A percentile compares a stretch with the other conserved stretches of the same genome.
Evolutionary conservation across 345 rosid species (phyloP).

Genomic region (Viola odorata): DNA sequence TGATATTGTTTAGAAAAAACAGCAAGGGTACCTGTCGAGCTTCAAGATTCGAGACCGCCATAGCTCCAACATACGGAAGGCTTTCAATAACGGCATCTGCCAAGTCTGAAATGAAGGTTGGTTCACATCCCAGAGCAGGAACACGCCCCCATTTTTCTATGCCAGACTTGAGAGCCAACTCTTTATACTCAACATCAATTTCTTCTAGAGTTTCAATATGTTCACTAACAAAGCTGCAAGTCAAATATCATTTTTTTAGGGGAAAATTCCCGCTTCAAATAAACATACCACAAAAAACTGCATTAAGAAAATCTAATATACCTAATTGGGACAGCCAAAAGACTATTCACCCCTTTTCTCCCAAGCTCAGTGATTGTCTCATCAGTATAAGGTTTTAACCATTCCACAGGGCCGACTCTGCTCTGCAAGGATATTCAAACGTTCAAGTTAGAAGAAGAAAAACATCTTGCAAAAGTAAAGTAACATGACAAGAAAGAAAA

Average conservation of each 20-base stretch:
- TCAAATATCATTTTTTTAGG: conserved; percentile 3
- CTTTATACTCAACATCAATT: conserved; percentile 94
- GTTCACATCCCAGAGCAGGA: conserved; percentile 90
- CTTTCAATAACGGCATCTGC: conserved; percentile 97
- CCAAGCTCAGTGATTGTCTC: conserved; percentile 91
- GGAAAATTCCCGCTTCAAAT: conserved; percentile 8
- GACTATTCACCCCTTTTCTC: conserved; percentile 71
- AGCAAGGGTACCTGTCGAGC: conserved; percentile 74
- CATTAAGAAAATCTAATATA: conserved; percentile 18
- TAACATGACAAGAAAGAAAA: not conserved
- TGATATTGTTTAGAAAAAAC: too few relatives aligned
- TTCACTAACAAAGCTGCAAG: conserved; percentile 87
- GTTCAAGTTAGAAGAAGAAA: conserved; percentile 12
- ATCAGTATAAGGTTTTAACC: conserved; percentile 99
- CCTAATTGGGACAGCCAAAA: conserved; percentile 95
- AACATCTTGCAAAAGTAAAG: not conserved
- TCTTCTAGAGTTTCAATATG: conserved; percentile 98
- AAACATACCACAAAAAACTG: not conserved
- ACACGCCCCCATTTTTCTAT: conserved; percentile 97
- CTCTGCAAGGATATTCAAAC: conserved; percentile 52
- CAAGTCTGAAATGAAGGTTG: conserved; percentile 86
- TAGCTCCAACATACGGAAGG: conserved; percentile 97
- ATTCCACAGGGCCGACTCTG: conserved; percentile 99
- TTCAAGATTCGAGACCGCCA: conserved; percentile 96
- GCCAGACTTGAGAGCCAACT: conserved; percentile 86